These are phyloP conservation scores for Aureobasidium melanogenum DNA, from an alignment of 2,329 filamentous ascomycete genomes.

Conservation along the genomic window DNA sequence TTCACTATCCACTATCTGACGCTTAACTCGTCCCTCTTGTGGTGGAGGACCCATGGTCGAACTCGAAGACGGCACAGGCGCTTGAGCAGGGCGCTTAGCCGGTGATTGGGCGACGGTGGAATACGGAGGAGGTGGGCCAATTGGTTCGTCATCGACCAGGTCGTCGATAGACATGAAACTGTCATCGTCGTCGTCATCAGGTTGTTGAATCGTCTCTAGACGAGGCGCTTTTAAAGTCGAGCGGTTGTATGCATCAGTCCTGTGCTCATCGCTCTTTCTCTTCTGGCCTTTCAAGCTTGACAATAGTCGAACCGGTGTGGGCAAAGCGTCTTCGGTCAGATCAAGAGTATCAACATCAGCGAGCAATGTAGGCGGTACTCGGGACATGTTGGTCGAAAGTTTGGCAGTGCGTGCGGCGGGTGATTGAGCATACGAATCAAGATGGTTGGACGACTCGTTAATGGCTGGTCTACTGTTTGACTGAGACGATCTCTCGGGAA, in stretches of 20 bases:
- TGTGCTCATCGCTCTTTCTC: slow-evolving; percentile 39
- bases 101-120: slow-evolving; percentile 29
- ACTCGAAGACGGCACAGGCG: slow-evolving; percentile 9
- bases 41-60: slow-evolving; percentile 1
- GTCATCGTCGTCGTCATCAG: slow-evolving; percentile 15
- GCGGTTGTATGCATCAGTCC: background rate
- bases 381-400: background rate
- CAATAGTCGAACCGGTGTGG: slow-evolving; percentile 10
- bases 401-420: background rate
- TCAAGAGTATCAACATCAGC: slow-evolving; percentile 26
- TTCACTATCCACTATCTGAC: slow-evolving; percentile 4
- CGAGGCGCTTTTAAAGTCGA: background rate
- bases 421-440: background rate
- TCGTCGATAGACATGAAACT: slow-evolving; percentile 32
- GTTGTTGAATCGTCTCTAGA: background rate
- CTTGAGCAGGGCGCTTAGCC: background rate
- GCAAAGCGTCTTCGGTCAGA: slow-evolving; percentile 23
- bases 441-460: background rate
- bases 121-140: slow-evolving; percentile 33
- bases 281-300: slow-evolving; percentile 26
- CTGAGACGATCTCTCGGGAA: background rate
- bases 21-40: background rate
- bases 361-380: background rate
- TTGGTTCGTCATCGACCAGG: slow-evolving; percentile 19
- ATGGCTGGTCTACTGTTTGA: background rate